Base-by-base conservation (phyloP, 2,329 filamentous ascomycete species). In the Aureobasidium sp. region DNA sequence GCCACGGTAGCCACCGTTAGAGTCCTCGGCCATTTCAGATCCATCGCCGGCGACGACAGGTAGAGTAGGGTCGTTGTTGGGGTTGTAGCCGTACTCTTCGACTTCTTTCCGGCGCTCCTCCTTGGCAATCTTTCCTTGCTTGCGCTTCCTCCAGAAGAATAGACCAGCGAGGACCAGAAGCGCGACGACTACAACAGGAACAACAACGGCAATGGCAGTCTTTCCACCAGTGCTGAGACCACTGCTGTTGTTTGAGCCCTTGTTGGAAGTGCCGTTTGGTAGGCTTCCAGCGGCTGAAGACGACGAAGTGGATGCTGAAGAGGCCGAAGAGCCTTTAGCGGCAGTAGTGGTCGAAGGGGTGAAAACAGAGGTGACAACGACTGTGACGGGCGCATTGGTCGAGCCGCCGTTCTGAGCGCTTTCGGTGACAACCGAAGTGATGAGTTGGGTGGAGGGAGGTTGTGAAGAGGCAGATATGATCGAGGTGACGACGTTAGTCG, bases 21-120 rank as follows among this genome's bases (percentile, higher is more conserved):
- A 82, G 65, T 91, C 89, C 70, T 96, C 90, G 62, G 85, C 82
- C 87, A 92, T 91, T 72, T 93, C 86, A 67, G 86, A 86, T 59
- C 81, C 82, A 59, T 82, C 84, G 9, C 70, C 74, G 77, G 83
- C 79, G 58, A 80, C 76, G 9, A 81, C 79, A 8, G 85, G 85
- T 13, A 96, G 80, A 0, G 89, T 91, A 0, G 92, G 91, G 71
- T 97, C 92, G 63, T 91, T 87, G 75, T 97, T 97, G n/a, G 94
- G 94, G 74, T 97, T 97, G 79, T 92, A 97, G 36, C 89, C 88
- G 73, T 97, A 97, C 72, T 97, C 94, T 73, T 97, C 93, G 11
- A 97, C 91, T 75, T 99, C 94, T 77, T 97, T 97, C 65, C 92
- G 85, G 55, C 94, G 85, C 69, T 92, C 86, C 72, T 97, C 94